These are phyloP conservation scores for Cucurbita pepo DNA, from an alignment of 306 rosid genomes.

Conservation along the genomic window DNA sequence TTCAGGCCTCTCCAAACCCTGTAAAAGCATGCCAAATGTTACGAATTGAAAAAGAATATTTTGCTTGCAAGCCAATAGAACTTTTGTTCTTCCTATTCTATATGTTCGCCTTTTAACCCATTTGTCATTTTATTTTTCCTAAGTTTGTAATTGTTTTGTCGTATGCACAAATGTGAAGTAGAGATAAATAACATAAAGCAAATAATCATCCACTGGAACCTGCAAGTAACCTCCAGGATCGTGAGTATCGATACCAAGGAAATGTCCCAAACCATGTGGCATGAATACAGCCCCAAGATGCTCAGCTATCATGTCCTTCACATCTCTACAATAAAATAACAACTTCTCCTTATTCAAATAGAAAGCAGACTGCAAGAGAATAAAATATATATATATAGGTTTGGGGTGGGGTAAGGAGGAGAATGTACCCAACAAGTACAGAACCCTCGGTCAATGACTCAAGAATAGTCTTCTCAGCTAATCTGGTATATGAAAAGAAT, in stretches of 20 bases:
- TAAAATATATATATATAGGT: neutral
- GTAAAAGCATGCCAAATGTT: slow-evolving; percentile 6
- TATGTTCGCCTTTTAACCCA: neutral
- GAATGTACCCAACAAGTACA: slow-evolving; percentile 45
- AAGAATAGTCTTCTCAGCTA: slow-evolving; percentile 68
- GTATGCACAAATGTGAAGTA: neutral
- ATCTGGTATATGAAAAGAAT: slow-evolving; percentile 29
- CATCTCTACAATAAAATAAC: slow-evolving; percentile 32
- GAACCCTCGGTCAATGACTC: slow-evolving; percentile 42
- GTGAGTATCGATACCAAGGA: slow-evolving; percentile 87
- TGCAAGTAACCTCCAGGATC: slow-evolving; percentile 90
- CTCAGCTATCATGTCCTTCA: slow-evolving; percentile 54
- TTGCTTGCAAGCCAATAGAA: neutral
- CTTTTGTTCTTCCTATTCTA: neutral
- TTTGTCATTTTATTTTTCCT: neutral
- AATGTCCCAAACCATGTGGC: slow-evolving; percentile 95
- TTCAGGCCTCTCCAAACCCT: slow-evolving; percentile 53
- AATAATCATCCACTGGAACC: slow-evolving; percentile 23
- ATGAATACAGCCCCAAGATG: slow-evolving; percentile 69
- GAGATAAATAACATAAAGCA: neutral
- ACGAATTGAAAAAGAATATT: neutral
- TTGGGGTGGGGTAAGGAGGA: neutral
- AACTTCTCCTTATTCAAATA: neutral
- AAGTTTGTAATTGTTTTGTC: neutral
- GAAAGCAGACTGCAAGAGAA: neutral